phyloP scores from a whole-genome alignment of 176 grass and related monocot species.

The Canna indica region DNA sequence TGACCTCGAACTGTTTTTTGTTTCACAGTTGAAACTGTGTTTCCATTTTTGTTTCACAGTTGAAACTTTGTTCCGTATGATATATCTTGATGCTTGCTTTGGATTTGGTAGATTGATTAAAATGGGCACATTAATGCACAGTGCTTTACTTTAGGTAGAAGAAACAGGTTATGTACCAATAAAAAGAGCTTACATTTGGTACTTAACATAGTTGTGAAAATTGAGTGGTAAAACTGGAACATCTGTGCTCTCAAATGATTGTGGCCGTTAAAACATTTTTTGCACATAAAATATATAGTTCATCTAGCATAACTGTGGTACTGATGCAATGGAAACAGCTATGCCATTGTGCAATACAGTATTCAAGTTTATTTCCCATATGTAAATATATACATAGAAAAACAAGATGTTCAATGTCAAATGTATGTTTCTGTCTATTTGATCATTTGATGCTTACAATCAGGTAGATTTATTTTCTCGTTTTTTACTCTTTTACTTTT shows the following conservation, averaged over 20 bases:
- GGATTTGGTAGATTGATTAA: background rate
- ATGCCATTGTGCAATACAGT: background rate
- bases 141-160: background rate
- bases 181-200: background rate
- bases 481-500: background rate
- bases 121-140: background rate
- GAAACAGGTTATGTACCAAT: background rate
- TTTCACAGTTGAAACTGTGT: background rate
- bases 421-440: background rate
- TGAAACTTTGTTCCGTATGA: background rate
- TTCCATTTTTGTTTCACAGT: background rate
- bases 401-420: background rate
- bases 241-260: conserved; percentile 1
- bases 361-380: background rate
- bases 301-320: background rate
- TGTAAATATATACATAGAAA: background rate
- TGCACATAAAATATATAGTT: background rate
- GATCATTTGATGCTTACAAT: no score
- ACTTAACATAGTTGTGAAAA: background rate
- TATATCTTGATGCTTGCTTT: background rate
- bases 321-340: background rate
- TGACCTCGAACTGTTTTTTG: background rate
- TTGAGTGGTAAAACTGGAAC: background rate
- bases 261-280: background rate
- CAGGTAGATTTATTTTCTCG: no score